Base-by-base conservation (phyloP, 495 filamentous ascomycete genomes). In the Aspergillus saccharolyticus region DNA sequence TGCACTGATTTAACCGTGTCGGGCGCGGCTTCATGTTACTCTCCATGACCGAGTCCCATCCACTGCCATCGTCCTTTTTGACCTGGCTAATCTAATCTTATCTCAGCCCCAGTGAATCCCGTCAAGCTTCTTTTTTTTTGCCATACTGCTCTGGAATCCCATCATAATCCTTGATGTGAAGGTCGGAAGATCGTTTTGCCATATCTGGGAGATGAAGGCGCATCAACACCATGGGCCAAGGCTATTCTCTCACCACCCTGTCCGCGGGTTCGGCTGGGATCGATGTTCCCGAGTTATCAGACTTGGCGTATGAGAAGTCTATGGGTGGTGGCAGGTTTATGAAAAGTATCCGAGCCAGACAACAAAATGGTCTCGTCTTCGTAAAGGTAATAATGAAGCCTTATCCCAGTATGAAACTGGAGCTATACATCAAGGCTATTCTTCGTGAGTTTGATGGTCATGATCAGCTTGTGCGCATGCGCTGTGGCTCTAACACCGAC, bases 381-480 rank as follows among this genome's bases (percentile, higher is more conserved):
- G 90, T 91, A 65, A 97, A 97, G 74, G 86, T 96, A 15, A 87
- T 96, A 54, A 87, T 96, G 75, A 99, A 97, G 69, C 91, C 93
- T 15, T 95, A 81, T 61, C 73, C 85, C 14, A 81, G 83, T 54
- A 83, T 95, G 79, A 80, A 88, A 48, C 77, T 97, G 60, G 86
- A 86, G 57, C 77, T 83, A 61, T 93, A 96, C 70, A 84, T 88
- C 57, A 82, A 83, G 66, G 80, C 78, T 25, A 87, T 97, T 44
- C 77, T 86, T 48, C 76, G 90, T 95, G 74, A 66, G 87, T 75
- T 18, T 51, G 44, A 25, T 8, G 18, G 21, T 16, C 48, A 17
- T 33, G 61, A 44, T 22, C 8, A 43, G 56, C 17, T 55, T 1
- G n/a, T 3, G 3, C 14, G 33, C 47, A 46, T 10, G 53, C 39